Evolutionary conservation across 2,329 filamentous ascomycete genomes (phyloP).

Genomic region (Fusarium sororula): DNA sequence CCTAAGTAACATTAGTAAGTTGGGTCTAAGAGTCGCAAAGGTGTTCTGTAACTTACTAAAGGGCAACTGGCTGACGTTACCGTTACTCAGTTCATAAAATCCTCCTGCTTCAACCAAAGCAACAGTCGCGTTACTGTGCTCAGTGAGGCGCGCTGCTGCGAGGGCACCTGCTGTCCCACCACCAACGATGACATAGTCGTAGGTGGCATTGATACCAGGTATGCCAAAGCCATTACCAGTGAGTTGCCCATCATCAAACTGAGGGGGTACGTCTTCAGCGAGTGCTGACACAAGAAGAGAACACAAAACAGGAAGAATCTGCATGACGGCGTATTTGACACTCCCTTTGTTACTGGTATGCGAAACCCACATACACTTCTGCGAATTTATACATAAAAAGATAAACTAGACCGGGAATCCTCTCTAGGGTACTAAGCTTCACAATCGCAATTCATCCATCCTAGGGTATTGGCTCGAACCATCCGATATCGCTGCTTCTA

Average conservation of each 20-base stretch:
- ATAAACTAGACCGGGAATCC: too few relatives aligned
- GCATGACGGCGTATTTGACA: neutral
- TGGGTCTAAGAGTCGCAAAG: too few relatives aligned
- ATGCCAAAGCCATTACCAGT: constrained; percentile 12
- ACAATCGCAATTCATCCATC: neutral
- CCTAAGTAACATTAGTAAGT: neutral
- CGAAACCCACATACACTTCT: neutral
- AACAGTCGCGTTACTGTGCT: neutral
- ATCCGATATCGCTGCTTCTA: neutral
- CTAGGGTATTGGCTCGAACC: neutral
- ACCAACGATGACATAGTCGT: constrained; percentile 7
- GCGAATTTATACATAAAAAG: neutral
- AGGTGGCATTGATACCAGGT: constrained; percentile 7
- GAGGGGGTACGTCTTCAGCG: constrained; percentile 7
- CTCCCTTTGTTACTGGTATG: neutral
- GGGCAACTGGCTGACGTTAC: neutral
- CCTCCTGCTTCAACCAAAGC: neutral
- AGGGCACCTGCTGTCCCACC: neutral
- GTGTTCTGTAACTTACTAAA: neutral
- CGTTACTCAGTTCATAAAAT: neutral
- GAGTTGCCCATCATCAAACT: constrained; percentile 5
- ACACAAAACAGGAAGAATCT: neutral
- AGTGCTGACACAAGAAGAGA: neutral
- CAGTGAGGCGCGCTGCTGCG: neutral
- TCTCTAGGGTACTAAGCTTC: neutral